Evolutionary conservation across 345 rosid genomes (phyloP).

Genomic region (Hirschfeldia incana): DNA sequence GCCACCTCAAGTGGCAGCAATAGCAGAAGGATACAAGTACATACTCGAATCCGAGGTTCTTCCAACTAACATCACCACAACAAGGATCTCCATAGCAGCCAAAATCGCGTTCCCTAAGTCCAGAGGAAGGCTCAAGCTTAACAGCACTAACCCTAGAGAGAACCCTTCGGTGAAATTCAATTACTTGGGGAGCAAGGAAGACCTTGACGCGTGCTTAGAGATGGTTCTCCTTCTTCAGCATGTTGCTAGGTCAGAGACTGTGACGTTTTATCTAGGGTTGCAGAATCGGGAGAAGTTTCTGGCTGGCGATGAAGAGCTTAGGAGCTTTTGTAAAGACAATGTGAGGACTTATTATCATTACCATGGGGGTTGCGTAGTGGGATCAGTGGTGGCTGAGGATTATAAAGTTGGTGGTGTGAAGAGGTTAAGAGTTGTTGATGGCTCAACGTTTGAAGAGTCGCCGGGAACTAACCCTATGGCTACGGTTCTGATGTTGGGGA

Average conservation of each 20-base stretch:
- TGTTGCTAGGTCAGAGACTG: slow-evolving; percentile 46
- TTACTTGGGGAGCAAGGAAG: slow-evolving; percentile 55
- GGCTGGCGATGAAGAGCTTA: slow-evolving; percentile 40
- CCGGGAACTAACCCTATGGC: slow-evolving; percentile 93
- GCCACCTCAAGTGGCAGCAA: slow-evolving; percentile 69
- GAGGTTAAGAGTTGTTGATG: slow-evolving; percentile 56
- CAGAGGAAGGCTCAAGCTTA: slow-evolving; percentile 59
- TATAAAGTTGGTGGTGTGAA: slow-evolving; percentile 17
- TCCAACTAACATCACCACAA: slow-evolving; percentile 48
- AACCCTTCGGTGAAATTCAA: slow-evolving; percentile 73
- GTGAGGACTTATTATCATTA: not conserved
- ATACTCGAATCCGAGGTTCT: slow-evolving; percentile 56
- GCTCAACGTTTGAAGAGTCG: slow-evolving; percentile 69
- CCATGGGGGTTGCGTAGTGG: not conserved
- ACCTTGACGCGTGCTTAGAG: slow-evolving; percentile 52
- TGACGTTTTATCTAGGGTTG: slow-evolving; percentile 48
- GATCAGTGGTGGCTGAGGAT: not conserved
- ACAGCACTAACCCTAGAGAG: slow-evolving; percentile 53
- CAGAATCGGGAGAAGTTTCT: slow-evolving; percentile 36
- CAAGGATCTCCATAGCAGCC: slow-evolving; percentile 55
- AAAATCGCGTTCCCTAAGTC: slow-evolving; percentile 72
- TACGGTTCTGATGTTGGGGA: slow-evolving; percentile 68
- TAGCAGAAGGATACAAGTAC: slow-evolving; percentile 51
- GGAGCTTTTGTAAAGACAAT: slow-evolving; percentile 42
- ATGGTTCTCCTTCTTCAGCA: slow-evolving; percentile 53